Base-by-base conservation (phyloP, 352 stramenopile genomes). In the Blastocystis sp. region DNA sequence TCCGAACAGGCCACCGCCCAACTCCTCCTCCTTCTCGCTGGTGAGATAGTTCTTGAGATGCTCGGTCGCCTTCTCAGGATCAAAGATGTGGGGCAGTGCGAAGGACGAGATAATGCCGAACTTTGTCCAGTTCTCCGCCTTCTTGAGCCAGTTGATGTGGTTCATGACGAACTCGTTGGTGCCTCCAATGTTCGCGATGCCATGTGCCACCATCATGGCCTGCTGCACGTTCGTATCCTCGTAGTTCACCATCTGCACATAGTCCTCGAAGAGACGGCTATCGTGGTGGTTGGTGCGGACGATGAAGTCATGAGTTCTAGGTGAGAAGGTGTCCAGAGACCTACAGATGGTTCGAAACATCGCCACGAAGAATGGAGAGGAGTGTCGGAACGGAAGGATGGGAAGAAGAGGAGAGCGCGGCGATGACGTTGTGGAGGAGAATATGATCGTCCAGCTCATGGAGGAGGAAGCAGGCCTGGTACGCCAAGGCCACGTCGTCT, bases 41-140 rank as follows among this genome's bases (percentile, higher is more conserved):
- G 64, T 66, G 39, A 95, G 93, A 45, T 91, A 92, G 37, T 93
- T 93, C 75, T 96, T 92, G 18, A 96, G 96, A 16, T 97, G 96
- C 90, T 98, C 94, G 11, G 99, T 92, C 26, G 99, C 91, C 88
- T 96, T 97, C 96, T 98, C 99, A 90, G 94, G 97, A 92, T 98
- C 96, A 79, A 96, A 96, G 79, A 98, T 94, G 90, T 99, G 97
- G 97, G 99, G 95, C 47, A 99, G 96, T 79, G 97, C 97, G n/a
- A 99, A 93, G 82, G 94, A 98, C 20, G 96, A 96, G 5, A 96
- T 99, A 26, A 97, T 96, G 6, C 95, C 98, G 90, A 99, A 99
- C 92, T 99, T 98, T 70, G 96, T 96, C 97, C 97, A 99, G 93
- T 99, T 98, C 73, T 94, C 97, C 8, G 97, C 96, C 90, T 98